A percentile compares a stretch with the other conserved stretches of the same genome.
phyloP scores from a whole-genome alignment of 352 stramenopile species.

The Phytophthora pluvialis region DNA sequence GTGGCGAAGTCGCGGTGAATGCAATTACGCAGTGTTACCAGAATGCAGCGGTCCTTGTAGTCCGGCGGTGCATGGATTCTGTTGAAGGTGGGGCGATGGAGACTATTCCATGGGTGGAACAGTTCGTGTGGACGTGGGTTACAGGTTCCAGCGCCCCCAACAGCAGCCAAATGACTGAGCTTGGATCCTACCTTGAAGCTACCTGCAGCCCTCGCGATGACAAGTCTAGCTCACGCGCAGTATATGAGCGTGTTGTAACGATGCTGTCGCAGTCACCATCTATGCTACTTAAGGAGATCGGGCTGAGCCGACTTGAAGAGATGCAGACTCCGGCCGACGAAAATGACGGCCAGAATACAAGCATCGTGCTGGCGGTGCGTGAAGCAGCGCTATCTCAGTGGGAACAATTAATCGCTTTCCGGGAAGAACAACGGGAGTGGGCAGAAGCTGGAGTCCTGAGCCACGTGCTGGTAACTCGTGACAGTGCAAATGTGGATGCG shows the following conservation, averaged over 20 bases:
- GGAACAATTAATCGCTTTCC: slow-evolving; percentile 25
- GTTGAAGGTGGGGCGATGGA: slow-evolving; percentile 8
- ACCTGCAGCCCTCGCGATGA: neutral
- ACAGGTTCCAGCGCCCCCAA: neutral
- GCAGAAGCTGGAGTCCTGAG: slow-evolving; percentile 52
- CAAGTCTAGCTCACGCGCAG: neutral
- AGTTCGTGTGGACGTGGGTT: slow-evolving; percentile 34
- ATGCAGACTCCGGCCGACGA: slow-evolving; percentile 24
- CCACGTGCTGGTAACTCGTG: slow-evolving; percentile 31
- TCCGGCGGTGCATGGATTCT: slow-evolving; percentile 17
- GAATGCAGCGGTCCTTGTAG: slow-evolving; percentile 13
- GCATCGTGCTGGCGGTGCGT: neutral
- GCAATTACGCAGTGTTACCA: slow-evolving; percentile 34
- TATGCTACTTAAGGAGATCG: slow-evolving; percentile 41
- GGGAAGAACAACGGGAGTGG: slow-evolving; percentile 43
- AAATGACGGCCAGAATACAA: slow-evolving; percentile 9
- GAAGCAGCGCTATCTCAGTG: slow-evolving; percentile 39
- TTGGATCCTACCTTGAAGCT: slow-evolving; percentile 26
- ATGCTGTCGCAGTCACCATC: slow-evolving; percentile 43
- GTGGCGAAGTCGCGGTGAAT: slow-evolving; percentile 13
- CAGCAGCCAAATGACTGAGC: slow-evolving; percentile 18
- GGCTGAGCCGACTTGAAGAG: slow-evolving; percentile 24
- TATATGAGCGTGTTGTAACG: slow-evolving; percentile 34
- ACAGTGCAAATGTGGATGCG: neutral
- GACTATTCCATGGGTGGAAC: slow-evolving; percentile 29